Evolutionary conservation across 1,139 yeast species (phyloP).

Genomic region (Protomyces arabidopsidicola): DNA sequence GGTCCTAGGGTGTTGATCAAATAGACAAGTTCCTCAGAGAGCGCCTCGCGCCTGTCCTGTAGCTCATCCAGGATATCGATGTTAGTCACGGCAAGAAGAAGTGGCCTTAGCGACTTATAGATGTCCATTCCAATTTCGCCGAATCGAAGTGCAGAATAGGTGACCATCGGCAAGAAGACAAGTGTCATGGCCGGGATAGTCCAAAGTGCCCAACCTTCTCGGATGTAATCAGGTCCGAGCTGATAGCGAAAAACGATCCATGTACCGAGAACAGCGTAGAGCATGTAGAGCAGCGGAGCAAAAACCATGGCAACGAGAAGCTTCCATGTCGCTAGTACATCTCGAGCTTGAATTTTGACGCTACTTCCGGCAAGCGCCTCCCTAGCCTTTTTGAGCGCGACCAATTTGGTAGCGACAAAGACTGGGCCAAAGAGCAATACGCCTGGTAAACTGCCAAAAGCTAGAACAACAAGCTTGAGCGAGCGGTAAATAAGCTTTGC

Average conservation of each 20-base stretch:
- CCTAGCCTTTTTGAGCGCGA: slow-evolving; percentile 64
- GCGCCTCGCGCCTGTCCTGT: slow-evolving; percentile 51
- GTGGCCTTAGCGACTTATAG: slow-evolving; percentile 71
- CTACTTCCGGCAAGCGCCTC: slow-evolving; percentile 83
- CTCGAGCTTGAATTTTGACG: slow-evolving; percentile 86
- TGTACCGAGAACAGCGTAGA: slow-evolving; percentile 70
- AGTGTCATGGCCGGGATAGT: slow-evolving; percentile 50
- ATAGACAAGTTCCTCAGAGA: slow-evolving; percentile 59
- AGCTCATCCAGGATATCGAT: slow-evolving; percentile 47
- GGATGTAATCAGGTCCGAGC: slow-evolving; percentile 23
- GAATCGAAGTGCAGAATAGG: slow-evolving; percentile 79
- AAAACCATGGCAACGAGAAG: slow-evolving; percentile 80
- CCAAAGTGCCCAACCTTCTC: slow-evolving; percentile 29
- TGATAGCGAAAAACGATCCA: slow-evolving; percentile 38
- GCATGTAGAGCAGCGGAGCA: slow-evolving; percentile 77
- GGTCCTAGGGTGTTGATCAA: slow-evolving; percentile 73
- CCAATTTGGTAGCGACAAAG: slow-evolving; percentile 66
- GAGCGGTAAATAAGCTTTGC: slow-evolving; percentile 53
- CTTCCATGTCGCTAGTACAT: slow-evolving; percentile 95
- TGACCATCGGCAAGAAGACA: slow-evolving; percentile 59
- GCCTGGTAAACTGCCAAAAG: slow-evolving; percentile 75
- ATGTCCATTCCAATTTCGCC: slow-evolving; percentile 94
- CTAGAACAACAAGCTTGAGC: slow-evolving; percentile 51
- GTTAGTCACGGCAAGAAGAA: slow-evolving; percentile 56
- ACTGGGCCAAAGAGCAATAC: slow-evolving; percentile 79